Percentiles rank a stretch among this genome's conserved stretches.
These are phyloP conservation scores for Syncephalastrum sp. DNA, from an alignment of 371 early-diverging fungal genomes.

Conservation along the genomic window DNA sequence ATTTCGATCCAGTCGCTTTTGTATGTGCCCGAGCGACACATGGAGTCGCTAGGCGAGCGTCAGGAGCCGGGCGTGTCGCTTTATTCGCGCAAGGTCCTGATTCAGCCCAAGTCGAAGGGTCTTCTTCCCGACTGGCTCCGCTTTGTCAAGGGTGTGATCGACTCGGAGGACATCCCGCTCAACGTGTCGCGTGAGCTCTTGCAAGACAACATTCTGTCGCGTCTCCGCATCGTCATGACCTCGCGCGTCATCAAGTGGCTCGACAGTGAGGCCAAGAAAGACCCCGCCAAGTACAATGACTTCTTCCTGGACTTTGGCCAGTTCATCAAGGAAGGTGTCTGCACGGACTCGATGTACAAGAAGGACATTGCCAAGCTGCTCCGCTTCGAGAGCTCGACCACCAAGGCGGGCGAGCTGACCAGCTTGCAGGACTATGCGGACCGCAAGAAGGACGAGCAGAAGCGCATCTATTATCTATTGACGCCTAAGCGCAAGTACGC, in stretches of 20 bases:
- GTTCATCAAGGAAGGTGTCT: conserved; percentile 90
- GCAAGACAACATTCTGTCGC: conserved; percentile 84
- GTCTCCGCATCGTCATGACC: conserved; percentile 68
- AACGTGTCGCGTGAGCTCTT: conserved; percentile 97
- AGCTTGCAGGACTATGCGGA: conserved; percentile 87
- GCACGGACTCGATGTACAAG: conserved; percentile 73
- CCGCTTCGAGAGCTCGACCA: conserved; percentile 78
- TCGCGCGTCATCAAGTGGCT: conserved; percentile 75
- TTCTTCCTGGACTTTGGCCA: conserved; percentile 86
- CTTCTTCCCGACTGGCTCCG: conserved; percentile 80
- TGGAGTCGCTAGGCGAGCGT: conserved; percentile 68
- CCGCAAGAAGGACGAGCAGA: conserved; percentile 86
- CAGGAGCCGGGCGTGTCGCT: conserved; percentile 75
- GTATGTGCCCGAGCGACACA: conserved; percentile 70
- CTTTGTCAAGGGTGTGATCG: conserved; percentile 91
- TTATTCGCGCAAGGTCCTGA: conserved; percentile 80
- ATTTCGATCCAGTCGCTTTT: conserved; percentile 73
- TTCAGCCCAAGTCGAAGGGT: conserved; percentile 72
- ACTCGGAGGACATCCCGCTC: conserved; percentile 96
- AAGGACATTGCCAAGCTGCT: conserved; percentile 83
- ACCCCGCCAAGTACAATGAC: conserved; percentile 70
- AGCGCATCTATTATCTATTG: conserved; percentile 91
- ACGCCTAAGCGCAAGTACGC: conserved; percentile 79
- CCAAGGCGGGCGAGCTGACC: conserved; percentile 61
- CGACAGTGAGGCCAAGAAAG: conserved; percentile 69